These are phyloP conservation scores for Aspergillus pseudonomiae DNA, from an alignment of 2,329 filamentous ascomycete species.

Conservation along the genomic window DNA sequence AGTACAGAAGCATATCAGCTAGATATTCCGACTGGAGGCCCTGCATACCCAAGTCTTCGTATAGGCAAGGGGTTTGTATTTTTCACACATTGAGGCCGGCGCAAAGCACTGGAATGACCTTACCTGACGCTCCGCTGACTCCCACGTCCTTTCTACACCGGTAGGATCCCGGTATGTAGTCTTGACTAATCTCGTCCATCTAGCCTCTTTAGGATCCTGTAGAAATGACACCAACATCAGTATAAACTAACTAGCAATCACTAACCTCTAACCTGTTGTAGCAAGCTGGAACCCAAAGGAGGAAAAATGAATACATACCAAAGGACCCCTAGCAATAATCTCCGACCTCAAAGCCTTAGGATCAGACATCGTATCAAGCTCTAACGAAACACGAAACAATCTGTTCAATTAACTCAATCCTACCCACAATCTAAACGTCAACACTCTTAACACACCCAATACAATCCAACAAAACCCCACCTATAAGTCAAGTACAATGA, in stretches of 20 bases:
- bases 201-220: slow-evolving; percentile 43
- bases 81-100: not conserved
- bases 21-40: not conserved
- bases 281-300: not conserved
- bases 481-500: not conserved
- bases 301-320: not conserved
- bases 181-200: slow-evolving; percentile 48
- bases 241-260: not conserved
- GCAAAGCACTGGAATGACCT: slow-evolving; percentile 1
- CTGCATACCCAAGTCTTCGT: not conserved
- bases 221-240: not conserved
- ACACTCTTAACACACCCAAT: not conserved
- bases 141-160: slow-evolving; percentile 48
- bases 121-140: slow-evolving; percentile 49
- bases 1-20: not conserved
- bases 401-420: not conserved
- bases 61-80: not conserved
- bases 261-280: too few species aligned
- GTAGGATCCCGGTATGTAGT: slow-evolving; percentile 47
- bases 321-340: not conserved
- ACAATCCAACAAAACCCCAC: not conserved
- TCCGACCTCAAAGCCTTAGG: not conserved
- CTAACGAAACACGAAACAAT: not conserved
- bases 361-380: not conserved
- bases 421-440: not conserved